Base-by-base conservation (phyloP, 169 alveolate genomes). In the Plasmodium vivax region DNA sequence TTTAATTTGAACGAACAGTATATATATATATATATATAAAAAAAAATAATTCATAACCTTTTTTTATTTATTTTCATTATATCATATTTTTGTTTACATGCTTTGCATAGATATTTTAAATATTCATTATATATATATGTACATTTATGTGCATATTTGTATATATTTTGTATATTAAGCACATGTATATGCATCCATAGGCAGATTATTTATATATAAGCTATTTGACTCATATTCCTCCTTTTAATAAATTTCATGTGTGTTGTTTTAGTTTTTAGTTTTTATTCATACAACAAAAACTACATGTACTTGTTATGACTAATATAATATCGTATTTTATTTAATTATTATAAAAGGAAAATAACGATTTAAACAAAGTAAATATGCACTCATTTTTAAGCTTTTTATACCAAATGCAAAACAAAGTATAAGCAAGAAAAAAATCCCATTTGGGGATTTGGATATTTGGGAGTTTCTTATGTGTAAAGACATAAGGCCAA, bases 241-340 rank as follows among this genome's bases (percentile, higher is more conserved):
- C 27, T 1, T 68, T 23, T 0, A 68, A 12, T 51, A 51, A 19
- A 68, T 68, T 68, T 27, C 77, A 23, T 68, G 77, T 68, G 77
- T 68, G 43, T 68, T 68, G 77, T 68, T 68, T 68, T 68, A 68
- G 77, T 62, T 62, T 62, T 19, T 62, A 62, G 77, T 68, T 68
- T 68, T 27, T 23, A 7, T 27, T 19, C 77, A 68, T 30, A 68
- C 77, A 23, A 68, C 38, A 23, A 68, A 27, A 68, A 68, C 5
- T 68, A 30, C 38, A 6, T 23, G 38, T n/a, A n/a, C 77, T 27
- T 68, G 12, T 9, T 68, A 68, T 27, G 9, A 62, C 12, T 62
- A 47, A 51, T 51, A 51, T 68, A 23, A 68, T 30, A 68, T 27
- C 38, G 5, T 19, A 68, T 27, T 68, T 68, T 68, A 68, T 68